These are phyloP conservation scores for Apophysomyces variabilis DNA, from an alignment of 371 early-diverging fungal genomes.

Conservation along the genomic window DNA sequence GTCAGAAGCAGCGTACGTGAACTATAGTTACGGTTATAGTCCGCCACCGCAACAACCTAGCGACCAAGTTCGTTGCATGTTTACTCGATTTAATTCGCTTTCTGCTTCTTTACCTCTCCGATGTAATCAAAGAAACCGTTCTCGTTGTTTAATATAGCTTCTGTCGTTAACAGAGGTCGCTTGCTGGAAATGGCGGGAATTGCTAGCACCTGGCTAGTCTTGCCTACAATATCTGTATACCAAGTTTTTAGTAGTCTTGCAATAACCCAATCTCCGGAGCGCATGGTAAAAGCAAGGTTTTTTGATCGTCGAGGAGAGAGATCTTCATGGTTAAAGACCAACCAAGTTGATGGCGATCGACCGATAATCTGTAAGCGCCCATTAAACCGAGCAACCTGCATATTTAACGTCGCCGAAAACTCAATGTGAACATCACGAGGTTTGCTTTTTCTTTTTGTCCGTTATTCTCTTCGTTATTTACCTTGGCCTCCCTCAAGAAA, in stretches of 20 bases:
- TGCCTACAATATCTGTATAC: neutral
- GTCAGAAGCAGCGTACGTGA: conserved; percentile 21
- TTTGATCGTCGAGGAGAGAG: neutral
- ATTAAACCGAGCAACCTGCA: neutral
- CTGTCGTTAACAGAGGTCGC: neutral
- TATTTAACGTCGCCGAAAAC: neutral
- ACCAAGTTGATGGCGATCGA: neutral
- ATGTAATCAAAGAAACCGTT: conserved; percentile 3
- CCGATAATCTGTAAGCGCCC: neutral
- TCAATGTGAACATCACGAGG: neutral
- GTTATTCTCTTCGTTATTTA: neutral
- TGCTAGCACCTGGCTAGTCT: neutral
- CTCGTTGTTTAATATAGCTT: neutral
- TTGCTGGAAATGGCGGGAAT: too few relatives aligned
- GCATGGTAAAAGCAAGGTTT: conserved; percentile 1
- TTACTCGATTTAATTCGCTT: neutral
- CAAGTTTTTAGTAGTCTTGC: neutral
- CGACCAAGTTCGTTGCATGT: neutral
- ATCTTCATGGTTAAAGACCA: neutral
- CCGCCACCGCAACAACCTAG: neutral
- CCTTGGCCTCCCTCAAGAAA: neutral
- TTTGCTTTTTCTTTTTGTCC: neutral
- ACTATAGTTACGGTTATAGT: neutral
- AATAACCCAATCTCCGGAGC: neutral
- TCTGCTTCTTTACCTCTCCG: neutral